Conservation (phyloP, 108 stramenopile species). For the Skeletonema costatum region DNA sequence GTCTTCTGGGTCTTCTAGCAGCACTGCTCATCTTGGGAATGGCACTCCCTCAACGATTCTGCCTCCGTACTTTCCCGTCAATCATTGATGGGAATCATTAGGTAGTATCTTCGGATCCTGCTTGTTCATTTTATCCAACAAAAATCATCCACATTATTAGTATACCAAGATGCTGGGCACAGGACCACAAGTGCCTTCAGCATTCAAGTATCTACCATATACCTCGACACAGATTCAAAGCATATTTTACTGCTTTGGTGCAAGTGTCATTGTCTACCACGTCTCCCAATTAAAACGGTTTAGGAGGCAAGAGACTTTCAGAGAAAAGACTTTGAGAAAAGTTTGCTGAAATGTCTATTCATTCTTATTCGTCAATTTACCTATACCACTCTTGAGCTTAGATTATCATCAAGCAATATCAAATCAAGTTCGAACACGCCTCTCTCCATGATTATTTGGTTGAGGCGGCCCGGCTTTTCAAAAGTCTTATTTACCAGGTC, state of each 20-base stretch:
- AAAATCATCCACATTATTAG: not conserved
- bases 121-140: not conserved
- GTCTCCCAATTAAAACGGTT: not conserved
- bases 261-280: not conserved
- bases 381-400: not conserved
- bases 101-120: not conserved
- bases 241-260: no score
- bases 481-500: not conserved
- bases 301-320: not conserved
- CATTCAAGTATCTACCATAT: not conserved
- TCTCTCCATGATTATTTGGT: not conserved
- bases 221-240: not conserved
- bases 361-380: not conserved
- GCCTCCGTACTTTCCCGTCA: not conserved
- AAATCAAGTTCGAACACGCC: not conserved
- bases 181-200: not conserved
- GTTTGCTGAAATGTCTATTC: not conserved
- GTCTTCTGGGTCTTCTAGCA: not conserved
- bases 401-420: not conserved
- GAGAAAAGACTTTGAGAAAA: no score
- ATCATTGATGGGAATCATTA: not conserved
- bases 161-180: not conserved
- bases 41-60: not conserved
- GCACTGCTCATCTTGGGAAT: not conserved
- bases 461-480: not conserved